Evolutionary conservation across 2,329 filamentous ascomycete species (phyloP), one percentile per base, ranked within the genome.

Genomic region (Botrytis sinoallii): DNA sequence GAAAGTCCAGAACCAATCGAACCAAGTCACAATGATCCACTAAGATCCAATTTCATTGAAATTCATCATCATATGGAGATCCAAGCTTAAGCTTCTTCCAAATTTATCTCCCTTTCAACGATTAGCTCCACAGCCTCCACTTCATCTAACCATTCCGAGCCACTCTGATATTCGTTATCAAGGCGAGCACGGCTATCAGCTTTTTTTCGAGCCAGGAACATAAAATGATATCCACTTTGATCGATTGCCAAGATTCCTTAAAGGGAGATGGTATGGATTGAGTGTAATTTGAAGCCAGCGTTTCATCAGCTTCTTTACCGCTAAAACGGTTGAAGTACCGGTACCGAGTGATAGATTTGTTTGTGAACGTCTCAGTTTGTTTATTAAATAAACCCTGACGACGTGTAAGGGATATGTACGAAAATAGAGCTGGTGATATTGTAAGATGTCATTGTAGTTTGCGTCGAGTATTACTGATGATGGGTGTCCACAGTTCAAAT

Each of bases 1-100:
- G 20, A 67, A n/a, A 14, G 65, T 38, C 65, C 46, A 68, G 46
- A 68, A 68, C 65, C 65, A 68, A 68, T 68, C 16, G 65, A 57
- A 8, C 25, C 65, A 57, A 55, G 40, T 40, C 65, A 42, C 25
- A 6, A 67, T 38, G 64, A 52, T 67, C 64, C 64, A 67, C 40
- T 25, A 46, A 32, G 40, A 65, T 22, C 38, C 25, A 63, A 63
- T 63, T 29, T 42, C 60, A 63, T n/a, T 40, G 38, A 4, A 40
- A 63, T 63, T 63, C 60, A 63, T 48, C 42, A 66, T 66, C 63
- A 18, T 25, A 35, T 67, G 64, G 22, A 35, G 64, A 67, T 67
- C 64, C 35, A 67, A 38, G 63, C 64, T n/a, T 67, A 38, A 66
- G 44, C 64, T 25, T 32, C 40, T 65, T 46, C 63, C 35, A 40